Evolutionary conservation across 768 basidiomycete species (phyloP).

Genomic region (Rhodosporidiobolus odoratus): DNA sequence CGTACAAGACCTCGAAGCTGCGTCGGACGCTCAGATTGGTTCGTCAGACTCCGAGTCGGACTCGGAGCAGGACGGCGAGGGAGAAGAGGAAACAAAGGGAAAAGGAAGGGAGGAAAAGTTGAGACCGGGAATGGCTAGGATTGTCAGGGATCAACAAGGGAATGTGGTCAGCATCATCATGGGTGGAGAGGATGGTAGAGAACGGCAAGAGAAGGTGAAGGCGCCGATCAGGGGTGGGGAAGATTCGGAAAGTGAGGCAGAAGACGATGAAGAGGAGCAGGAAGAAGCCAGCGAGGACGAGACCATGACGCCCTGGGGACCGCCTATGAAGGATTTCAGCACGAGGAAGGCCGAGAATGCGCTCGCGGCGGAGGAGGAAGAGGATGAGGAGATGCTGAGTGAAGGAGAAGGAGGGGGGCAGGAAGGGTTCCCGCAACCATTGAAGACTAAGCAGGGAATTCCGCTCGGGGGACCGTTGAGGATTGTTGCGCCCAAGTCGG

Average conservation of each 20-base stretch:
- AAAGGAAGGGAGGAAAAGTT: constrained; percentile 50
- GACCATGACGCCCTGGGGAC: constrained; percentile 30
- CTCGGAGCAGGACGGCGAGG: constrained; percentile 7
- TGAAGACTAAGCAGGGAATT: constrained; percentile 32
- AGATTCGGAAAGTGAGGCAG: constrained; percentile 18
- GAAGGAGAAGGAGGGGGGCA: too few relatives aligned
- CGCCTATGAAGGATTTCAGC: constrained; percentile 29
- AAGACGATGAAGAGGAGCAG: constrained; percentile 23
- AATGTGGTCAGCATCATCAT: constrained; percentile 56
- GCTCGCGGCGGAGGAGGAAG: neutral
- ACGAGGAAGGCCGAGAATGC: constrained; percentile 2
- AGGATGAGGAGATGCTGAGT: constrained; percentile 6
- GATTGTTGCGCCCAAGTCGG: constrained; percentile 29
- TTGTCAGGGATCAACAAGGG: constrained; percentile 72
- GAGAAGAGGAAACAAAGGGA: neutral
- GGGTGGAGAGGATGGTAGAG: constrained; percentile 37
- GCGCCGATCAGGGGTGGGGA: constrained; percentile 38
- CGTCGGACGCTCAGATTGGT: constrained; percentile 1
- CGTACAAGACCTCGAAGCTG: constrained; percentile 18
- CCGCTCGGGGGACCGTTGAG: constrained; percentile 10
- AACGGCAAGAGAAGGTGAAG: constrained; percentile 45
- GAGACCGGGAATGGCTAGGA: constrained; percentile 65
- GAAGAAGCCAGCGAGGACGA: constrained; percentile 14
- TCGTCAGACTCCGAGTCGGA: neutral
- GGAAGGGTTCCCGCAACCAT: constrained; percentile 7